Conservation (phyloP, 2,329 filamentous ascomycete species). For the Sclerotinia subarctica region DNA sequence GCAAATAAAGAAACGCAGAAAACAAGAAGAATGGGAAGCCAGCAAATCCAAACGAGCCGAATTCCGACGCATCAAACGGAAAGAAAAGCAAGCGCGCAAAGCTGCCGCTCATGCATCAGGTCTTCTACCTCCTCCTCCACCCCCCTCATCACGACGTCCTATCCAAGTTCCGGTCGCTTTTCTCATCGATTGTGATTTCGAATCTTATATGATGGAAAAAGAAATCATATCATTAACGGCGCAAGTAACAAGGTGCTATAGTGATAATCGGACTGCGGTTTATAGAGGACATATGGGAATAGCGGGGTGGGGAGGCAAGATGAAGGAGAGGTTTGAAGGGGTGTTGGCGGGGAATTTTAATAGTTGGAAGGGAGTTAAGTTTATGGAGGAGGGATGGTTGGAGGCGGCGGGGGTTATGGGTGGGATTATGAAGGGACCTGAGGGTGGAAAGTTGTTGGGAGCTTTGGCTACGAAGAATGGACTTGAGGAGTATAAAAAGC, state of each 20-base stretch:
- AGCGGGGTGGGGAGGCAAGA: constrained; percentile 70
- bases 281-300: constrained; percentile 72
- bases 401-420: constrained; percentile 64
- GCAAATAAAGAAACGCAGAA: constrained; percentile 74
- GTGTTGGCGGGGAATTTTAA: constrained; percentile 67
- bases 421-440: constrained; percentile 59
- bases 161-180: constrained; percentile 72
- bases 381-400: constrained; percentile 72
- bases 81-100: constrained; percentile 50
- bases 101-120: constrained; percentile 45
- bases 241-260: constrained; percentile 85
- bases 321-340: constrained; percentile 78
- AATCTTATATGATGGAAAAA: constrained; percentile 81
- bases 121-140: constrained; percentile 15
- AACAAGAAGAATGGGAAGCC: constrained; percentile 72
- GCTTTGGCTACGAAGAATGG: constrained; percentile 28
- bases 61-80: constrained; percentile 51
- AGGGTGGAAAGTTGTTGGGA: constrained; percentile 58
- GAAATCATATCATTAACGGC: constrained; percentile 79
- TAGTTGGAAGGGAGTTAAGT: constrained; percentile 75
- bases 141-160: constrained; percentile 27
- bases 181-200: constrained; percentile 88
- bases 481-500: constrained; percentile 9
- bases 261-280: constrained; percentile 70
- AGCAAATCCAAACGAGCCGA: constrained; percentile 57